Evolutionary conservation across 306 rosid genomes (phyloP).

Genomic region (Castanea sativa): DNA sequence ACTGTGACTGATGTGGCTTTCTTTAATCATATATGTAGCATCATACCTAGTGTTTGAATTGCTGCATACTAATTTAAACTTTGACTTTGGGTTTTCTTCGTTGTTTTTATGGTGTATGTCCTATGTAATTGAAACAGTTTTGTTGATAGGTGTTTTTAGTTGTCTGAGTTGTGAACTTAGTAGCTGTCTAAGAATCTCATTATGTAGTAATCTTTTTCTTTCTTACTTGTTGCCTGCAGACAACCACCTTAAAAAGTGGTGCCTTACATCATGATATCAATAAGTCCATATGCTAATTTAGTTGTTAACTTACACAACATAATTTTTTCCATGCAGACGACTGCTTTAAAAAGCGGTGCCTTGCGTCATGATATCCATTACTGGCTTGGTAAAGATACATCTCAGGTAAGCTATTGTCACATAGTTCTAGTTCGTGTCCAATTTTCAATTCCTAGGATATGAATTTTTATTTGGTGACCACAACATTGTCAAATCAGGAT

Average conservation of each 20-base stretch:
- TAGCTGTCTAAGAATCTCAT: background rate
- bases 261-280: constrained; percentile 67
- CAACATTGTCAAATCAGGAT: constrained; percentile 55
- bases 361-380: constrained; percentile 90
- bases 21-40: background rate
- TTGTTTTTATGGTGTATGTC: background rate
- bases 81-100: background rate
- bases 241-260: constrained; percentile 76
- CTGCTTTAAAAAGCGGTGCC: constrained; percentile 78
- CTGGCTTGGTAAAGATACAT: constrained; percentile 95
- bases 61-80: background rate
- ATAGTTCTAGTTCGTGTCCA: constrained; percentile 17
- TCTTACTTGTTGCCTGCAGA: constrained; percentile 39
- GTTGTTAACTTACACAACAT: constrained; percentile 2
- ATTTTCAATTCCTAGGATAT: constrained; percentile 4
- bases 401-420: constrained; percentile 51
- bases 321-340: constrained; percentile 55
- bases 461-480: constrained; percentile 18
- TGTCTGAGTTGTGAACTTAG: background rate
- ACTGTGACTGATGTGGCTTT: background rate
- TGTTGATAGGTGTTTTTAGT: background rate
- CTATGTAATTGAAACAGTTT: background rate
- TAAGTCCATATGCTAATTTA: background rate
- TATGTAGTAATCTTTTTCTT: background rate
- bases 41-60: background rate